A percentile compares a stretch with the other conserved stretches of the same genome.
Evolutionary conservation across 2,329 filamentous ascomycete species (phyloP).

Genomic region (Sclerotinia minor): DNA sequence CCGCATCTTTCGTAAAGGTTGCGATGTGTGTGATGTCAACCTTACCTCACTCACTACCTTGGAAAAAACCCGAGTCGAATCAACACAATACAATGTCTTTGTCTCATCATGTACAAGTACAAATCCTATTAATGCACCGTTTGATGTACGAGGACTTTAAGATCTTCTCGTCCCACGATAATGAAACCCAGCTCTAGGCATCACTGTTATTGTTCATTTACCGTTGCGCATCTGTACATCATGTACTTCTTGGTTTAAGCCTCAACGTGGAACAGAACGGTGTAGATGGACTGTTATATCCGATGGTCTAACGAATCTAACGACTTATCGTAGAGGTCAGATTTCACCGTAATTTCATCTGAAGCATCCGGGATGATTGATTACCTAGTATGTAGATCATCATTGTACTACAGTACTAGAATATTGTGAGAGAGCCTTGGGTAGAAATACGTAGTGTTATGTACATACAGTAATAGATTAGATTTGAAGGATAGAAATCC

Average conservation of each 20-base stretch:
- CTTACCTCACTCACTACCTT: background rate
- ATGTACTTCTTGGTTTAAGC: slow-evolving; percentile 1
- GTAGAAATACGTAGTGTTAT: background rate
- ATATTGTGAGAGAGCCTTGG: background rate
- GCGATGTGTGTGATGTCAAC: background rate
- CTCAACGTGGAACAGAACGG: background rate
- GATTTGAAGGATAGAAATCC: background rate
- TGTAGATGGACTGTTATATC: background rate
- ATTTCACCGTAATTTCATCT: slow-evolving; percentile 12
- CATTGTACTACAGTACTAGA: background rate
- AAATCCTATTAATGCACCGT: background rate
- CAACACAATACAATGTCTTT: background rate
- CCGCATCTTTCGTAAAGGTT: background rate
- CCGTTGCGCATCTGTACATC: background rate
- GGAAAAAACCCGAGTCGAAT: slow-evolving; percentile 5
- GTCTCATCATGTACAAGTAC: background rate
- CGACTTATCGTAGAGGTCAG: background rate
- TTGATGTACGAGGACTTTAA: background rate
- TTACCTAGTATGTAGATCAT: slow-evolving; percentile 8
- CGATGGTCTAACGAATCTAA: background rate
- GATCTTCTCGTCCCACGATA: background rate
- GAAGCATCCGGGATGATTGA: background rate
- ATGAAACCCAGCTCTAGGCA: slow-evolving; percentile 20
- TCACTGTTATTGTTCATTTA: background rate
- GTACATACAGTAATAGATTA: background rate